Base-by-base conservation (phyloP, 2,329 filamentous ascomycete species). In the Cladophialophora psammophila region DNA sequence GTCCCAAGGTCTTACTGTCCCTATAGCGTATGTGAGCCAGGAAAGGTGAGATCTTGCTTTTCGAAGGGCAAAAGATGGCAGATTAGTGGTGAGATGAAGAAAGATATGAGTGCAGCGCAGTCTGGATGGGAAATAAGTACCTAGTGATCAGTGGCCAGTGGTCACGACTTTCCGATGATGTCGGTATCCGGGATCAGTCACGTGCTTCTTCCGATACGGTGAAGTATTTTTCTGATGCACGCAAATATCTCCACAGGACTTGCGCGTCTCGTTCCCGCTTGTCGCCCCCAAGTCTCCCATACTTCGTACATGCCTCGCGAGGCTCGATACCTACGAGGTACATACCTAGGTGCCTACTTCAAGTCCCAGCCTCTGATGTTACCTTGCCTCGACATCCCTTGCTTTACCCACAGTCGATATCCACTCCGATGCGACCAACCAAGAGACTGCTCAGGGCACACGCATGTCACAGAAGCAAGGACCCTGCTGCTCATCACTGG, bases 81-180 rank as follows among this genome's bases (percentile, higher is more conserved):
- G 53, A 12, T 18, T 34, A 26, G 12, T 32, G 26, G 8, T 26
- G 9, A 8, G 18, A 55, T 36, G 32, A 31, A 35, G 8, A 55
- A 38, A 55, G 31, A 31, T 35, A 5, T 55, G 35, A n/a, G 15
- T 55, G 53, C 53, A 20, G 31, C 32, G 53, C 31, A 35, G 53
- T 55, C 53, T 55, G n/a, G 53, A n/a, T 35, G 53, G 32, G 15
- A 35, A 15, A 12, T 18, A 12, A 38, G n/a, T 55, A n/a, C 10
- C 2, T 31, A 34, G 20, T 55, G 31, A 9, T 12, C 32, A 36
- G 20, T 3, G 26, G 26, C 26, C 26, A 13, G 31, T 35, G 13
- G 26, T 13, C 26, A 26, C 26, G 26, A 26, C 26, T 26, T 26
- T 26, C 26, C 13, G 53, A 35, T 55, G 32, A 55, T 55, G 53